These are phyloP conservation scores for Coemansia biformis DNA, from an alignment of 192 early-diverging fungal genomes.

Conservation along the genomic window DNA sequence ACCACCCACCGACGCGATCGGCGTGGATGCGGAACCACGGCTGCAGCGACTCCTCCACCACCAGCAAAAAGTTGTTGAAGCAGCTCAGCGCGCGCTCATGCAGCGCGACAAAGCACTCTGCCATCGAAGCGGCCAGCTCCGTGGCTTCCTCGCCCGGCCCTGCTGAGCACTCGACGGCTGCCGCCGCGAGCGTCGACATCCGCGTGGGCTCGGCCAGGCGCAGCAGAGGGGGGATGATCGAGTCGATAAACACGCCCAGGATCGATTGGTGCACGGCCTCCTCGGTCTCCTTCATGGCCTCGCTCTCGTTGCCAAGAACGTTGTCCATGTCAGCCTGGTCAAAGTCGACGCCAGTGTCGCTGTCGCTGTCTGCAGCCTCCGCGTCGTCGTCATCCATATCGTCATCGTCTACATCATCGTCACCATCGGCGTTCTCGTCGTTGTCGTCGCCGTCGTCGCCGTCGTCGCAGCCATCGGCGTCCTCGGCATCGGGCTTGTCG, in stretches of 20 bases:
- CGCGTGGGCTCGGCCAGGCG: constrained; percentile 37
- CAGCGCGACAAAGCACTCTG: constrained; percentile 54
- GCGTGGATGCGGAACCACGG: constrained; percentile 56
- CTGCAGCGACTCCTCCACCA: constrained; percentile 62
- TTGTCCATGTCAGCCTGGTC: constrained; percentile 49
- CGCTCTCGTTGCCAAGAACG: constrained; percentile 45
- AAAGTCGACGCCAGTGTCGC: constrained; percentile 48
- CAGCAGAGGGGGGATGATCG: constrained; percentile 30
- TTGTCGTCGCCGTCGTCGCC: constrained; percentile 51
- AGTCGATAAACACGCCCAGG: constrained; percentile 42
- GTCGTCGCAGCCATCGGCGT: constrained; percentile 28
- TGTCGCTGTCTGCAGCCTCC: constrained; percentile 31
- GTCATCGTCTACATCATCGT: constrained; percentile 41
- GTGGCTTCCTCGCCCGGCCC: constrained; percentile 24
- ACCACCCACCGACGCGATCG: constrained; percentile 37
- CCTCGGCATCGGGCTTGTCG: not conserved
- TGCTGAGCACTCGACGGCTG: constrained; percentile 19
- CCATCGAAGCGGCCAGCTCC: constrained; percentile 47
- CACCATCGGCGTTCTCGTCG: constrained; percentile 28
- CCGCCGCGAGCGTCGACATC: constrained; percentile 24
- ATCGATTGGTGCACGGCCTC: constrained; percentile 44
- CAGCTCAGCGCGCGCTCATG: constrained; percentile 67
- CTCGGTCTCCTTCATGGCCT: constrained; percentile 36
- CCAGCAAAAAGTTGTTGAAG: constrained; percentile 70
- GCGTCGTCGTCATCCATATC: constrained; percentile 48